Base-by-base conservation (phyloP, 768 basidiomycete species). In the Boletellus sp. region DNA sequence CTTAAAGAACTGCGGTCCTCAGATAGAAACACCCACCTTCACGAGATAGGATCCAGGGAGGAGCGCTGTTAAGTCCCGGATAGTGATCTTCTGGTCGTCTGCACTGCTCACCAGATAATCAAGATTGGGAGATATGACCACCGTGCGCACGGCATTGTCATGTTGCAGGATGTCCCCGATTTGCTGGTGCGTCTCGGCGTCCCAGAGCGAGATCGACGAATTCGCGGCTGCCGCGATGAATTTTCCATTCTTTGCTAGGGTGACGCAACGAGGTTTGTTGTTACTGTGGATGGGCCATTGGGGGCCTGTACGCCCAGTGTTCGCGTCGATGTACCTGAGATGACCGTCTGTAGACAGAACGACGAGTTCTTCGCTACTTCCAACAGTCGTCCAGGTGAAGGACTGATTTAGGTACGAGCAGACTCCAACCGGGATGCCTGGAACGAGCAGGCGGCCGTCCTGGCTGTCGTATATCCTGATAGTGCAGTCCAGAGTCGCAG, bases 181-280 rank as follows among this genome's bases (percentile, higher is more conserved):
- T 16, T 34, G 20, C 43, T 34, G 32, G 19, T 26, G 32, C 23
- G 43, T 44, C 15, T 15, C 16, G 16, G 43, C 34, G 8, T 44
- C 43, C 43, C 43, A 44, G 33, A 44, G 34, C 4, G 43, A 44
- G n/a, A 44, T n/a, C 32, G 43, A 34, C 15, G 43, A 44, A 23
- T 44, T 34, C 11, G 43, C 43, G 10, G 33, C 3, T 7, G 32
- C 26, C 6, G 33, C 33, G n/a, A 44, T 23, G 22, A 44, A 44
- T n/a, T 23, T 44, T 44, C 43, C 33, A 24, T 44, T 44, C 15
- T 23, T n/a, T 34, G 43, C 43, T 17, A 44, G 20, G 15, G 22
- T 5, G 34, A 44, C 23, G 8, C 22, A 33, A 9, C 33, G 20
- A n/a, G 43, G 43, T 23, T 44, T 22, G 15, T 44, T n/a, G 20